These are phyloP conservation scores for Brasilioporus rufonigricans DNA, from an alignment of 768 basidiomycete genomes.

Conservation along the genomic window DNA sequence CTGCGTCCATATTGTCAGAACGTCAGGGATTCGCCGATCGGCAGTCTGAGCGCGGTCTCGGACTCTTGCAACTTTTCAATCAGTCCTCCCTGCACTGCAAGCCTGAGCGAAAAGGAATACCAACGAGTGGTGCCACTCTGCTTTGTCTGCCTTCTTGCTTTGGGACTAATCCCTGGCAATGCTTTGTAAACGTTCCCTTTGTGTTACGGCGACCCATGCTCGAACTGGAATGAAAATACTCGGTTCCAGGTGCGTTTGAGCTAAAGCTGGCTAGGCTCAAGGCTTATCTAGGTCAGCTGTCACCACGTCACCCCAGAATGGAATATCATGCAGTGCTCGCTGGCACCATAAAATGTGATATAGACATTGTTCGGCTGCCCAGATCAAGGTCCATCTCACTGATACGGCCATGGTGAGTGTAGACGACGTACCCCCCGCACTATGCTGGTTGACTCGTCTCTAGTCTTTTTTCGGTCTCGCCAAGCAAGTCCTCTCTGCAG, in stretches of 20 bases:
- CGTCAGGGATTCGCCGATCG: not conserved
- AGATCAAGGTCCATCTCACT: slow-evolving; percentile 6
- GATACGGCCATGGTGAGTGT: slow-evolving; percentile 26
- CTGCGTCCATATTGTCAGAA: not conserved
- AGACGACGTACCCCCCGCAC: not conserved
- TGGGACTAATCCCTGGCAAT: not conserved
- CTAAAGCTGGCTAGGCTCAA: slow-evolving; percentile 4
- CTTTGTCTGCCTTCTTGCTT: not conserved
- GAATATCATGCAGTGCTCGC: slow-evolving; percentile 19
- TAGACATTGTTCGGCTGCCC: slow-evolving; percentile 10
- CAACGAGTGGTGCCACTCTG: not conserved
- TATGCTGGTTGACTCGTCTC: not conserved
- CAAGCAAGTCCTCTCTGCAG: slow-evolving; percentile 56
- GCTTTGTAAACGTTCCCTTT: too few species aligned
- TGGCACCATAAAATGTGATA: slow-evolving; percentile 9
- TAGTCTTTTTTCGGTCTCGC: slow-evolving; percentile 71
- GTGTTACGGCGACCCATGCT: not conserved
- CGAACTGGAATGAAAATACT: not conserved
- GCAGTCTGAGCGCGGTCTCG: not conserved
- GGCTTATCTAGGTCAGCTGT: slow-evolving; percentile 14
- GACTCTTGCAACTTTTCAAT: too few species aligned
- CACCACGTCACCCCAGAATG: slow-evolving; percentile 20
- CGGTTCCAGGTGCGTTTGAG: not conserved
- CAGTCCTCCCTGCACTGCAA: too few species aligned
- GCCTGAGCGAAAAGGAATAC: not conserved